Evolutionary conservation across 495 filamentous ascomycete species (phyloP).

Genomic region (Beverwykella pulmonaria): DNA sequence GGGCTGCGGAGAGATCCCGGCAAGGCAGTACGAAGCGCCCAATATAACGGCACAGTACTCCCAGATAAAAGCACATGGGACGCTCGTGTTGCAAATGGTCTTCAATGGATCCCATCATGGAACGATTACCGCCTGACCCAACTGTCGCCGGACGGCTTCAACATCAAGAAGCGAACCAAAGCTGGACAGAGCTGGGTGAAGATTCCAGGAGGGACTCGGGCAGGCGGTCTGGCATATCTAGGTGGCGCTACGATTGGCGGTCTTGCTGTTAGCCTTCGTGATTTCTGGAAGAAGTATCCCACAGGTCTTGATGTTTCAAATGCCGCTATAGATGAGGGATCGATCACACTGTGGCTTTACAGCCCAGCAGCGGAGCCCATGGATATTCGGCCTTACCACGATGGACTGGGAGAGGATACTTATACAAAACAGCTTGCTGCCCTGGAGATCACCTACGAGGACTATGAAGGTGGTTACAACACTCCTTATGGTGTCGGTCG

Average conservation of each 20-base stretch:
- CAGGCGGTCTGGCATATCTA: conserved; percentile 20
- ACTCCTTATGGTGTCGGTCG: conserved; percentile 19
- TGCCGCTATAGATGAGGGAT: conserved; percentile 12
- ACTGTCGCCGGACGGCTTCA: conserved; percentile 15
- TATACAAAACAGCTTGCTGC: conserved; percentile 22
- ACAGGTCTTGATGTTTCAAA: conserved; percentile 15
- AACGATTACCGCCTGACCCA: conserved; percentile 22
- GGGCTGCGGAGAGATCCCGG: conserved; percentile 21
- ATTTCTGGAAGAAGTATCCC: conserved; percentile 30
- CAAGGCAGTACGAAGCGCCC: not conserved
- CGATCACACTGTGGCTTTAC: conserved; percentile 21
- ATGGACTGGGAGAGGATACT: conserved; percentile 21
- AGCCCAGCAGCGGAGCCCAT: conserved; percentile 17
- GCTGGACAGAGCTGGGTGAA: conserved; percentile 22
- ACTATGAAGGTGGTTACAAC: conserved; percentile 19
- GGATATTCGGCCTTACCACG: conserved; percentile 18
- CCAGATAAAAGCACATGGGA: conserved; percentile 3
- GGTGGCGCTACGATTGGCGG: conserved; percentile 18
- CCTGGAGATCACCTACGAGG: conserved; percentile 20
- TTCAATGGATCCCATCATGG: conserved; percentile 23
- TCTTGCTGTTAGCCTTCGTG: conserved; percentile 22
- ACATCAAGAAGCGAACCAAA: conserved; percentile 20
- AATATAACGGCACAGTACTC: conserved; percentile 16
- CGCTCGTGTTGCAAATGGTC: not conserved
- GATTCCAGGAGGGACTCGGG: conserved; percentile 20